Evolutionary conservation across 75 land plant species (phyloP).

Genomic region (Larix kaempferi): DNA sequence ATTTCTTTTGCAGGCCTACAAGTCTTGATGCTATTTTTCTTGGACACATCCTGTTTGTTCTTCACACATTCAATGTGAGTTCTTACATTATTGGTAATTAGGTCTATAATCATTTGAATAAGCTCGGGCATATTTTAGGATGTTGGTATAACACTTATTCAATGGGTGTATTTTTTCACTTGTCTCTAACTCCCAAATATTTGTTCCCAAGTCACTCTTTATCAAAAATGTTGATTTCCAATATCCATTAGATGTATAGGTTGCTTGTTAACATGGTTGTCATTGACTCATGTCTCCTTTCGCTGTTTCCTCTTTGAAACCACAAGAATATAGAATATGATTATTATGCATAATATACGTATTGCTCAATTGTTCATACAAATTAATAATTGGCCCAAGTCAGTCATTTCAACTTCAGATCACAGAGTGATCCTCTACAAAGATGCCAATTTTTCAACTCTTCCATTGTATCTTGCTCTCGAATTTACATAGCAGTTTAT

Average conservation of each 20-base stretch:
- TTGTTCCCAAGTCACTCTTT: neutral
- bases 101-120: neutral
- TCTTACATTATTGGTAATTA: neutral
- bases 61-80: constrained; percentile 62
- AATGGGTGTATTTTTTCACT: neutral
- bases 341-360: no score
- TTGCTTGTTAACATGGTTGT: neutral
- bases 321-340: no score
- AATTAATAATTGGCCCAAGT: no score
- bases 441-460: no score
- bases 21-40: constrained; percentile 79
- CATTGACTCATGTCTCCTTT: neutral
- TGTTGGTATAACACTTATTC: neutral
- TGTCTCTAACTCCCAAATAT: neutral
- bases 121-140: constrained; percentile 2
- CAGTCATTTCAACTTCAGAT: no score
- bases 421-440: no score
- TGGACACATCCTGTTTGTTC: constrained; percentile 69
- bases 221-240: neutral
- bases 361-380: no score
- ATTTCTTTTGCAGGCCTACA: constrained; percentile 58
- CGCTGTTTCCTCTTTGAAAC: neutral
- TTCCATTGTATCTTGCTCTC: no score
- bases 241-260: neutral
- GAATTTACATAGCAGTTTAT: no score